Evolutionary conservation across 192 early-diverging fungal genomes (phyloP), one percentile per base, ranked within the genome.

Genomic region (Backusella westeae): DNA sequence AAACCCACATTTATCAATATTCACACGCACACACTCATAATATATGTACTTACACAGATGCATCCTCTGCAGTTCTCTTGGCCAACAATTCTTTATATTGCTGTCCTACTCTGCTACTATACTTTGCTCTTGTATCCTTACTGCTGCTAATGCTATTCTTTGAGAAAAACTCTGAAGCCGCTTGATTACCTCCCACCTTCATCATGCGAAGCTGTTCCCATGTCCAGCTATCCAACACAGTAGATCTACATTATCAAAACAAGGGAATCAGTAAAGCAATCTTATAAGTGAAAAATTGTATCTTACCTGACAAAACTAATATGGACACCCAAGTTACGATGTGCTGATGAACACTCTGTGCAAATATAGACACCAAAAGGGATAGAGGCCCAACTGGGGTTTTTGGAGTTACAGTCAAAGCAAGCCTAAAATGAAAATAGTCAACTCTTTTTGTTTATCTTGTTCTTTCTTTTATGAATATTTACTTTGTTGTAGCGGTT

Each of bases 311-410:
- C 97, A 92, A 99, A 99, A n/a, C 94, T 94, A 52, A 99, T 95
- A 80, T 99, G 97, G 26, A 99, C 97, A 46, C 97, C 97, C 83
- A 99, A 90, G 73, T 95, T 95, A 73, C 97, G 90, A 78, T 99
- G 97, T 10, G 95, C 93, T 4, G 96, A 92, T 19, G 96, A 97
- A 83, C 97, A 99, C 75, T 99, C 97, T 41, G 95, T 89, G 81
- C 97, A 99, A 69, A 99, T 87, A 79, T 97, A 99, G 34, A 98
- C 90, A 44, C 96, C 97, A 82, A 91, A 97, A 1, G 96, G 94
- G 34, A 97, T 93, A 69, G 92, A 91, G 36, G 95, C 90, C 97
- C 97, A 99, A 0, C 92, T 94, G 36, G 97, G 97, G 78, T 95
- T 97, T 84, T 96, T 98, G 74, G 91, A 90, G 34, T 87, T 88